Base-by-base conservation (phyloP, 192 early-diverging fungal species). In the Funneliformis mosseae region DNA sequence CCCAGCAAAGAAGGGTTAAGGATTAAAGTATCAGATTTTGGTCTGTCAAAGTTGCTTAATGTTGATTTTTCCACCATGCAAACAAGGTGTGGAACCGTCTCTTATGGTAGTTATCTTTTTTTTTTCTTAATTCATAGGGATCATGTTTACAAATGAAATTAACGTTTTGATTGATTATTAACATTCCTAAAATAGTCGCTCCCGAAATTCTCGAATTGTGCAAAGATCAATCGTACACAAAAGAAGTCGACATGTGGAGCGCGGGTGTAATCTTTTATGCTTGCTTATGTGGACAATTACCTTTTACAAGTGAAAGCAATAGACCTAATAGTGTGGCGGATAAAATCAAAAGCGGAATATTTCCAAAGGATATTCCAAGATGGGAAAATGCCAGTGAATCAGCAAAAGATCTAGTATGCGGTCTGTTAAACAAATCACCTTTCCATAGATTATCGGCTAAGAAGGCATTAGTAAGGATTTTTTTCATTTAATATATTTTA, bases 1-100 rank as follows among this genome's bases (percentile, higher is more conserved):
- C 88, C 89, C 61, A 85, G 88, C 77, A 83, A 80, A 67, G 85
- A 84, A 8, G 64, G 84, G 12, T 82, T 87, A 71, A 90, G 90
- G 64, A 88, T 97, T 83, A 99, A 97, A 89, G 93, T 99, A 75
- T 92, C 94, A 28, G 98, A 99, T 84, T 99, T 99, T 89, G 98
- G 97, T 3, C 86, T 98, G 78, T 95, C 97, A 61, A 97, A 85
- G 55, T 80, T 82, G 68, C 80, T 86, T 46, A 79, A 80, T 39
- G 90, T 92, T 61, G 86, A 87, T 23, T 38, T 41, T 42, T 88
- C 90, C 39, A 86, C 92, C 23, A 90, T 92, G 89, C 88, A 88
- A 50, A 95, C 94, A 8, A 88, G 91, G 43, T 98, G 97, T 81
- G 97, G 97, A 4, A 98, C 97, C 0, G 95, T 95, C 2, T 94